Percentiles rank a stretch among this genome's conserved stretches.
Conservation (phyloP, 2,329 filamentous ascomycete species). For the Onygenales sp. region DNA sequence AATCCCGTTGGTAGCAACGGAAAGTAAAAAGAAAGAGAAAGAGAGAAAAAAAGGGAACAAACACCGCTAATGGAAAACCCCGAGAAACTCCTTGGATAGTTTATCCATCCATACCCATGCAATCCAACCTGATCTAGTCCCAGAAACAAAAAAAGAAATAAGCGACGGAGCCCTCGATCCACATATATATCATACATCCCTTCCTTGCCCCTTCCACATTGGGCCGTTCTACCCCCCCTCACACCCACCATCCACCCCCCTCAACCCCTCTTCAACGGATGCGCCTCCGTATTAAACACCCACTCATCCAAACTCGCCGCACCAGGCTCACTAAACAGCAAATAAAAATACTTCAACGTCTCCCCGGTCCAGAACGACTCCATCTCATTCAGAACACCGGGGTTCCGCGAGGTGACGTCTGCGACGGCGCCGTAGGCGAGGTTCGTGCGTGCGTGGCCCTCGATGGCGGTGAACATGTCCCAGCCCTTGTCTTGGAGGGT, state of each 20-base stretch:
- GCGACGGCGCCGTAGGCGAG: constrained; percentile 52
- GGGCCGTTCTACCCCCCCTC: no score
- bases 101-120: no score
- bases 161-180: neutral
- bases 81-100: no score
- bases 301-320: constrained; percentile 58
- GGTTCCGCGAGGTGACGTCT: constrained; percentile 11
- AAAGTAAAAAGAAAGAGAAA: no score
- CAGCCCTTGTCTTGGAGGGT: constrained; percentile 73
- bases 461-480: constrained; percentile 70
- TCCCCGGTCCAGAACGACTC: constrained; percentile 88
- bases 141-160: neutral
- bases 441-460: constrained; percentile 55
- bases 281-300: constrained; percentile 52
- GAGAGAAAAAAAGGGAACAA: no score
- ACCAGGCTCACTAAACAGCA: constrained; percentile 64
- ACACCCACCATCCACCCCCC: no score
- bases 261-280: constrained; percentile 34
- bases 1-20: no score
- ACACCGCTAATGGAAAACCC: no score
- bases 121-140: neutral
- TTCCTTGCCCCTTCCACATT: neutral
- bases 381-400: constrained; percentile 49
- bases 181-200: neutral
- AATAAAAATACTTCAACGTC: constrained; percentile 86